These are phyloP conservation scores for Stagonosporopsis chrysanthemi DNA, from an alignment of 2,329 filamentous ascomycete genomes.

Conservation along the genomic window DNA sequence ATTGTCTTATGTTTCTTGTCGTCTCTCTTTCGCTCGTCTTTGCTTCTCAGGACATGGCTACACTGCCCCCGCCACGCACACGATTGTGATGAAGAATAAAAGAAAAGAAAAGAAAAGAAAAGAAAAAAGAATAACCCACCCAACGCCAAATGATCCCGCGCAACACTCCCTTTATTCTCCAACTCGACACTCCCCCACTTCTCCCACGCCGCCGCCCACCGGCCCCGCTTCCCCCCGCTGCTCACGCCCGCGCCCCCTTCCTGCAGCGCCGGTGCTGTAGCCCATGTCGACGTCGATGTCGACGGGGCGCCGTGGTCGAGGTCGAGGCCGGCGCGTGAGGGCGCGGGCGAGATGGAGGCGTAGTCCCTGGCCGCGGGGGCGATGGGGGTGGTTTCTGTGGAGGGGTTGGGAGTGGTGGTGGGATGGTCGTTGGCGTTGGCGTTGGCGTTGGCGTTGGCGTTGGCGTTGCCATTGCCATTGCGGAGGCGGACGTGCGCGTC, in stretches of 20 bases:
- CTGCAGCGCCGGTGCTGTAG: neutral
- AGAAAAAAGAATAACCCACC: slow-evolving; percentile 58
- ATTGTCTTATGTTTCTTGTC: too few relatives aligned
- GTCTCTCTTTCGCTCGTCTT: too few relatives aligned
- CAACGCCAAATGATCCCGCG: slow-evolving; percentile 80
- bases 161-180: slow-evolving; percentile 86
- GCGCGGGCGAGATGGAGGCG: slow-evolving; percentile 31
- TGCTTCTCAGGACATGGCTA: too few relatives aligned
- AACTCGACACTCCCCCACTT: slow-evolving; percentile 74
- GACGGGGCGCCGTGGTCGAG: neutral
- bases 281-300: too few relatives aligned
- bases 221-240: slow-evolving; percentile 42
- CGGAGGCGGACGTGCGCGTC: slow-evolving; percentile 2
- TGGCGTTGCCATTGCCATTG: neutral
- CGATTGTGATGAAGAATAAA: too few relatives aligned
- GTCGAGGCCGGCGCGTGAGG: too few relatives aligned
- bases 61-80: too few relatives aligned
- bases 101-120: too few relatives aligned
- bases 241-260: neutral
- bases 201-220: slow-evolving; percentile 64
- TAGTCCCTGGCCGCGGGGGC: slow-evolving; percentile 29
- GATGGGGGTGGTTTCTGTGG: slow-evolving; percentile 47
- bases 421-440: too few relatives aligned
- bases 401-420: too few relatives aligned
- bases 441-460: too few relatives aligned